These are phyloP conservation scores for Xylariaceae sp. DNA, from an alignment of 2,329 filamentous ascomycete species.

Conservation along the genomic window DNA sequence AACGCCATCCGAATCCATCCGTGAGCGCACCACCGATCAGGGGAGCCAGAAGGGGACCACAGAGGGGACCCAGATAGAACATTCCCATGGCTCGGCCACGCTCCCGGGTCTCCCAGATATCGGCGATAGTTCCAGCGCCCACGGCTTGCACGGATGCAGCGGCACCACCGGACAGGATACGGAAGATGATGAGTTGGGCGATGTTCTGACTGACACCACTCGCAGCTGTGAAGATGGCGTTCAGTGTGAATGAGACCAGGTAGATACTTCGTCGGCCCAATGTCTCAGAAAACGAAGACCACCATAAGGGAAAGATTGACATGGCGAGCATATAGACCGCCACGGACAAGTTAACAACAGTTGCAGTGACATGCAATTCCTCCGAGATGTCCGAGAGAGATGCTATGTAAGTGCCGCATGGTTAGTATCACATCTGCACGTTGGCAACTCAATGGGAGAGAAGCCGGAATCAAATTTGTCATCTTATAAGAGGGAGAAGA, in stretches of 20 bases:
- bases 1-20: constrained; percentile 65
- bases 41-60: constrained; percentile 68
- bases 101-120: constrained; percentile 70
- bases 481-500: not conserved
- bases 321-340: constrained; percentile 78
- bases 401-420: constrained; percentile 42
- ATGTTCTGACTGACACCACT: constrained; percentile 66
- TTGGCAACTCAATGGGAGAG: not conserved
- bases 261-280: constrained; percentile 74
- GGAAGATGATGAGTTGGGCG: constrained; percentile 71
- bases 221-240: constrained; percentile 64
- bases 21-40: constrained; percentile 72
- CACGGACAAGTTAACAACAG: constrained; percentile 68
- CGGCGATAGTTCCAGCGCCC: constrained; percentile 76
- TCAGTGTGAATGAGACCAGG: constrained; percentile 66
- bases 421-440: constrained; percentile 7
- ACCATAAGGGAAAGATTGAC: constrained; percentile 83
- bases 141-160: constrained; percentile 78
- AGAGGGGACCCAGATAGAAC: constrained; percentile 74
- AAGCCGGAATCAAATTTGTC: not conserved
- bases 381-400: constrained; percentile 59
- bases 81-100: constrained; percentile 74
- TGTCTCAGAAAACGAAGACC: constrained; percentile 73
- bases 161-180: constrained; percentile 68
- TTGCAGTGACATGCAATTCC: constrained; percentile 57